Evolutionary conservation across 371 early-diverging fungal species (phyloP).

Genomic region (Coelomomyces lativittatus): DNA sequence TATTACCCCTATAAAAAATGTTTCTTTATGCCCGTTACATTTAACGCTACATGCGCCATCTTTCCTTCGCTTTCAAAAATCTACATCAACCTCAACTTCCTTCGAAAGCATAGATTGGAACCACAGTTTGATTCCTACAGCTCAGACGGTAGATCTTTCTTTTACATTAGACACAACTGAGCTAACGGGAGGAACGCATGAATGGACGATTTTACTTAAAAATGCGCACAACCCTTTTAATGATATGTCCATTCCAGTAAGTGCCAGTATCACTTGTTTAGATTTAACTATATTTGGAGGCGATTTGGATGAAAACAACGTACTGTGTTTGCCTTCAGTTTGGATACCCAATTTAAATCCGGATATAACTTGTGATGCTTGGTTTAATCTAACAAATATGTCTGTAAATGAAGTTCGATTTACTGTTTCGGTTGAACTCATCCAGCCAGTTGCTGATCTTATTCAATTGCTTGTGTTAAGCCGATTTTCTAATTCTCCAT

Average conservation of each 20-base stretch:
- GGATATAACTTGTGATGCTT: slow-evolving; percentile 61
- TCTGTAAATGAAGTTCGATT: slow-evolving; percentile 58
- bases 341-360: slow-evolving; percentile 20
- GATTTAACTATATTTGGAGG: slow-evolving; percentile 17
- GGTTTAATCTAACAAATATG: slow-evolving; percentile 62
- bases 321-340: slow-evolving; percentile 49
- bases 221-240: slow-evolving; percentile 54
- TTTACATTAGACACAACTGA: not conserved
- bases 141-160: not conserved
- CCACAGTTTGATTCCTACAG: no score
- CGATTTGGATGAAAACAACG: not conserved
- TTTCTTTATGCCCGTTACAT: not conserved
- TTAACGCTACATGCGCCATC: not conserved
- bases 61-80: no score
- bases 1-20: not conserved
- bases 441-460: slow-evolving; percentile 36
- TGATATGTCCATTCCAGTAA: slow-evolving; percentile 24
- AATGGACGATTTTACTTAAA: slow-evolving; percentile 6
- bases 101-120: no score
- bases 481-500: slow-evolving; percentile 63
- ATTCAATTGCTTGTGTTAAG: slow-evolving; percentile 55
- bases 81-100: no score
- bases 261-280: slow-evolving; percentile 46
- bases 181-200: not conserved
- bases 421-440: slow-evolving; percentile 47